Percentiles rank a stretch among this genome's conserved stretches.
Evolutionary conservation across 2,329 filamentous ascomycete genomes (phyloP).

Genomic region (Talaromyces sp.): DNA sequence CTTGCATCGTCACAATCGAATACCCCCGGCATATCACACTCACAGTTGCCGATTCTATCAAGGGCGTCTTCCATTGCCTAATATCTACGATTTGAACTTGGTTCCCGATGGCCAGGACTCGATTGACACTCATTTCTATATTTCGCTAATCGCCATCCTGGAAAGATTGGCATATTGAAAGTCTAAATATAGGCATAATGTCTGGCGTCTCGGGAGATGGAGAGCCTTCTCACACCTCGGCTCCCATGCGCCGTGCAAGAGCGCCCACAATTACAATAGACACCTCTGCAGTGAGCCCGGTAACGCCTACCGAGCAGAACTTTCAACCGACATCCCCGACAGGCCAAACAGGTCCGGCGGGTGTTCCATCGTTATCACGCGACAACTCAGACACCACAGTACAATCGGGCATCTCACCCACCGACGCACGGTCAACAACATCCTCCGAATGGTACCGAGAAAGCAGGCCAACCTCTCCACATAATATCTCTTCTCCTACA

Average conservation of each 20-base stretch:
- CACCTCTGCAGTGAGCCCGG: constrained; percentile 51
- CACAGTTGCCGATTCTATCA: neutral
- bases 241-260: constrained; percentile 41
- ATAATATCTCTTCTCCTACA: constrained; percentile 64
- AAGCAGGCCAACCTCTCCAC: constrained; percentile 63
- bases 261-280: constrained; percentile 58
- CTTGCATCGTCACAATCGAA: neutral
- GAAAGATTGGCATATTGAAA: neutral
- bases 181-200: constrained; percentile 25
- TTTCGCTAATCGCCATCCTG: neutral
- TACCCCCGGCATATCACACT: neutral
- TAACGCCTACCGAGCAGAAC: constrained; percentile 5
- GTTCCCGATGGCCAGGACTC: neutral
- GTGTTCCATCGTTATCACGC: constrained; percentile 28
- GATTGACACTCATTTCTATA: neutral
- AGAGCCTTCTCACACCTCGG: constrained; percentile 28
- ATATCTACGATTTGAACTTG: neutral
- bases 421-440: constrained; percentile 52
- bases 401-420: constrained; percentile 36
- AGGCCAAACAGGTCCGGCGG: constrained; percentile 34
- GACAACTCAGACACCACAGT: constrained; percentile 32
- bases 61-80: neutral
- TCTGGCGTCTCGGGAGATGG: constrained; percentile 28
- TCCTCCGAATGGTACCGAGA: constrained; percentile 59
- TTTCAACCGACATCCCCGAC: constrained; percentile 27